Percentiles rank a stretch among this genome's conserved stretches.
Evolutionary conservation across 139 green algal species (phyloP).

Genomic region (Pedinophyceae sp.): DNA sequence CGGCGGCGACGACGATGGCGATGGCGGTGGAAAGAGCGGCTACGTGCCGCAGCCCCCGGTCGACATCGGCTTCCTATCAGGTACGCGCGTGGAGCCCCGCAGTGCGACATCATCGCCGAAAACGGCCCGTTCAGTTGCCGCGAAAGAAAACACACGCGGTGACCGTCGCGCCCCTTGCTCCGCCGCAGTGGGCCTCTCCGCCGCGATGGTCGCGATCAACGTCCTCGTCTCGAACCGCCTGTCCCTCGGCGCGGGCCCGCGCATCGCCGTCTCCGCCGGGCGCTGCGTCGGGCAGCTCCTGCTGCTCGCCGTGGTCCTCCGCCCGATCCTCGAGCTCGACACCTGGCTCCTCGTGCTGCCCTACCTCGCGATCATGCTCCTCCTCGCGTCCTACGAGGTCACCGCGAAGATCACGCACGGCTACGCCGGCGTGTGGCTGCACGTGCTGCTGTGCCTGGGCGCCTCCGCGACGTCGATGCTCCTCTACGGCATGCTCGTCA

Average conservation of each 20-base stretch:
- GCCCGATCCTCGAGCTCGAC: not conserved
- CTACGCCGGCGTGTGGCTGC: conserved; percentile 10
- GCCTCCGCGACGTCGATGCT: conserved; percentile 4
- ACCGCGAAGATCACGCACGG: too few relatives aligned
- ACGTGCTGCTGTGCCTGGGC: conserved; percentile 6
- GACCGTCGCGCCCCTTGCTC: too few relatives aligned
- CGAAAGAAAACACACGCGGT: too few relatives aligned
- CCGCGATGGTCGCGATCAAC: conserved; percentile 15
- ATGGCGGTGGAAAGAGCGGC: not conserved
- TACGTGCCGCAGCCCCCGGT: not conserved
- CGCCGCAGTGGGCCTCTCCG: conserved; percentile 13
- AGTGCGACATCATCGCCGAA: too few relatives aligned
- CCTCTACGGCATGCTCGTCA: not conserved
- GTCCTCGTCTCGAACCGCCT: conserved; percentile 20
- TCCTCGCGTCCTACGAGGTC: conserved; percentile 1
- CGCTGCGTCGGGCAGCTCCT: conserved; percentile 10
- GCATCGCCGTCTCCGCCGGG: conserved; percentile 12
- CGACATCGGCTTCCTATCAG: conserved; percentile 8
- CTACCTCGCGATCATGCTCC: not conserved
- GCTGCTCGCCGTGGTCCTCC: not conserved
- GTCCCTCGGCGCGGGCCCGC: conserved; percentile 19
- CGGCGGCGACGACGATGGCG: not conserved
- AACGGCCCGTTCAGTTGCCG: too few relatives aligned
- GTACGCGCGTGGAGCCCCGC: too few relatives aligned
- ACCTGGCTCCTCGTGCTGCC: not conserved